These are phyloP conservation scores for Phialophora expanda DNA, from an alignment of 2,329 filamentous ascomycete genomes.

Conservation along the genomic window DNA sequence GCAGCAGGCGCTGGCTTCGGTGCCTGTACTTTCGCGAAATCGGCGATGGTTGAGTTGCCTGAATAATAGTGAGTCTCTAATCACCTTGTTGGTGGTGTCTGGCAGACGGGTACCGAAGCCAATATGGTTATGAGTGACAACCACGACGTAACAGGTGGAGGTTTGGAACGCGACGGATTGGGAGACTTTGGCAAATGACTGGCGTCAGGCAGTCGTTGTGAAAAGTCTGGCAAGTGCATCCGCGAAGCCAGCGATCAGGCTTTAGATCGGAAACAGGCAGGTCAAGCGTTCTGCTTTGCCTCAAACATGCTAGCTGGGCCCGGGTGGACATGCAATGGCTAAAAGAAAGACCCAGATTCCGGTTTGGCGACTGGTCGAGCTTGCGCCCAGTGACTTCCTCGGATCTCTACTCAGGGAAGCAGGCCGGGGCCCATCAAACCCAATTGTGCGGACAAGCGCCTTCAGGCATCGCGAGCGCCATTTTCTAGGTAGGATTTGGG, in stretches of 20 bases:
- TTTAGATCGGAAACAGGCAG: conserved; percentile 15
- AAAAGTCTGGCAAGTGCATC: conserved; percentile 19
- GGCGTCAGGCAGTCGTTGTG: conserved; percentile 16
- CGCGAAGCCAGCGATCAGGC: conserved; percentile 10
- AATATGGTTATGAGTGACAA: conserved; percentile 8
- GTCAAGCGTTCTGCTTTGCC: conserved; percentile 24
- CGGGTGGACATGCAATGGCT: conserved; percentile 8
- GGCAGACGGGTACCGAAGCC: conserved; percentile 1
- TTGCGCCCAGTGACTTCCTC: conserved; percentile 6
- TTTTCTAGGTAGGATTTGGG: conserved; percentile 14
- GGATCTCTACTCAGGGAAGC: conserved; percentile 3
- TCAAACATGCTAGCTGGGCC: conserved; percentile 10
- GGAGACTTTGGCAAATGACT: conserved; percentile 10
- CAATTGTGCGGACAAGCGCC: conserved; percentile 2
- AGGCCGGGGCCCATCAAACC: background rate
- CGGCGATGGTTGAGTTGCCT: conserved; percentile 2
- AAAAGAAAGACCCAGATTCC: conserved; percentile 10
- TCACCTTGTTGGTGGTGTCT: background rate
- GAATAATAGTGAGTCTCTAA: background rate
- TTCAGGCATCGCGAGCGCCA: conserved; percentile 10
- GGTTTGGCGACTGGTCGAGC: conserved; percentile 9
- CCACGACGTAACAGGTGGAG: conserved; percentile 17
- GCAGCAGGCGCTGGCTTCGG: background rate
- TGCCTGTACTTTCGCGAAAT: conserved; percentile 5
- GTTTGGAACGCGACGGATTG: background rate